These are phyloP conservation scores for Cucurbita maxima DNA, from an alignment of 306 rosid genomes.

Conservation along the genomic window DNA sequence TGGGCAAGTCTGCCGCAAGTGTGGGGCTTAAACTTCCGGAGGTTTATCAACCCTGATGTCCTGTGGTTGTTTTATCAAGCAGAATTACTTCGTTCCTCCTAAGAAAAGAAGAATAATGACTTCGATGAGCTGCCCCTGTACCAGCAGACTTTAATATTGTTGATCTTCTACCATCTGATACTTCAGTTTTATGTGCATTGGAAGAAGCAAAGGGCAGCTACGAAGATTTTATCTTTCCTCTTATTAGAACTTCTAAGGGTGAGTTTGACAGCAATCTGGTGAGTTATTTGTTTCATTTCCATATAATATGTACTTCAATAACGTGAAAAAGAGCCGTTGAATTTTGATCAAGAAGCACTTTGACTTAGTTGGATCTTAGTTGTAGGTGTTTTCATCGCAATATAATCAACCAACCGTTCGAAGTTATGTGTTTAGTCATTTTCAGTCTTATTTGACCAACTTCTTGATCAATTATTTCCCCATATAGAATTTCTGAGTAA, in stretches of 20 bases:
- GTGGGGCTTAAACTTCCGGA: slow-evolving; percentile 88
- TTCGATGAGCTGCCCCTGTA: background rate
- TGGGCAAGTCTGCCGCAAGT: slow-evolving; percentile 86
- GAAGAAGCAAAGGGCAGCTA: background rate
- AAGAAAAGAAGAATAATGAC: background rate
- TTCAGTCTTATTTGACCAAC: too few species aligned
- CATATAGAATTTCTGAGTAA: too few species aligned
- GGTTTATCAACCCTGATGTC: slow-evolving; percentile 41
- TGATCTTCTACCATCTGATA: background rate
- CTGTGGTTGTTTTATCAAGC: background rate
- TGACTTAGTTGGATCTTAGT: too few species aligned
- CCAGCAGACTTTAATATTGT: background rate
- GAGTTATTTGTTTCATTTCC: background rate
- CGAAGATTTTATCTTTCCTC: background rate
- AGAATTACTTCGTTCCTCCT: background rate
- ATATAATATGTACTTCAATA: background rate
- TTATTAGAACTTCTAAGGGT: background rate
- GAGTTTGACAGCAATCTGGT: background rate
- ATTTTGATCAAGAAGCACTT: background rate
- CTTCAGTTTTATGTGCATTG: background rate
- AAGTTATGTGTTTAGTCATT: too few species aligned
- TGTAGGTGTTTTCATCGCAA: too few species aligned
- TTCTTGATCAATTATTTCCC: too few species aligned
- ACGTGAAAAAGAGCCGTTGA: background rate
- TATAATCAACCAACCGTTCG: too few species aligned